Evolutionary conservation across 257 asterid genomes (phyloP), one percentile per base, ranked within the genome.

Genomic region (Rubia yunnanensis): DNA sequence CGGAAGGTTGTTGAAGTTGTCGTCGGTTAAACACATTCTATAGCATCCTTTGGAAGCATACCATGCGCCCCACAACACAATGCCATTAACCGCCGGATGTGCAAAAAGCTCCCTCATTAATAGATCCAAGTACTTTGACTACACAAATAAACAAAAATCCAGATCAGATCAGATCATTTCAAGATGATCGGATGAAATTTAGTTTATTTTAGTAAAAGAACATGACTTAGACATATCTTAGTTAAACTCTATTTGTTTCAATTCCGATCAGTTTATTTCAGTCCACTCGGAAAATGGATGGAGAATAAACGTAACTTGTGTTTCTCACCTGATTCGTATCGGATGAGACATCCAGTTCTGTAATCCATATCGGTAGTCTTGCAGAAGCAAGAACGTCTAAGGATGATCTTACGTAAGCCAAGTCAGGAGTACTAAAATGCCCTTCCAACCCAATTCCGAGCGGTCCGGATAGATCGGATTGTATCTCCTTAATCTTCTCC

Each of bases 11-110:
- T 55, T 78, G 70, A 88, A 84, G 48, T 76, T 72, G 38, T 64
- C 39, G 70, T 88, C 90, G 0, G 95, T 81, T 18, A 88, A 86
- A 69, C 95, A 88, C 92, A 88, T 81, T n/a, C 75, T 72, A 63
- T 77, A 82, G 58, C 96, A 88, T 13, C 82, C 71, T 0, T 71
- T 57, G 1, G 14, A 0, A 0, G 80, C 78, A 0, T 72, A 72
- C 59, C 79, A 64, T 38, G 92, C 85, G 0, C 82, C 26, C 95
- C 95, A 86, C 36, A 86, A 36, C 4, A 86, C 34, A 1, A 86
- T 71, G 30, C 88, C 95, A 1, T 76, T 63, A 0, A 88, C 73
- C 0, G 82, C 84, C 0, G 86, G 80, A 59, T 88, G 88, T 6
- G 87, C 77, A 52, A 65, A 78, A 7, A 83, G 78, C 71, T 88